A percentile compares a stretch with the other conserved stretches of the same genome.
phyloP scores from a whole-genome alignment of 805 yeast genomes.

The Maudiozyma saulgeensis region DNA sequence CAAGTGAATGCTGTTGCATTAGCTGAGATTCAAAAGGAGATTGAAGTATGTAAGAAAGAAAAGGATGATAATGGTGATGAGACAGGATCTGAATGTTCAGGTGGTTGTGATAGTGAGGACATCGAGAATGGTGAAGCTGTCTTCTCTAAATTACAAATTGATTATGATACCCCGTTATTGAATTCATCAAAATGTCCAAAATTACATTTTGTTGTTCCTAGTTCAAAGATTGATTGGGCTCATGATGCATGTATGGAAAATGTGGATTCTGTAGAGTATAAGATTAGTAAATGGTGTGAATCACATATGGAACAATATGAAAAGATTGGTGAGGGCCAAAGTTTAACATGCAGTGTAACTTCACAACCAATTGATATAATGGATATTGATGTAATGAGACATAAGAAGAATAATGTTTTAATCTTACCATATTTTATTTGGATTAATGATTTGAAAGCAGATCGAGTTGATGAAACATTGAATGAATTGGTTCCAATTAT shows the following conservation, averaged over 20 bases:
- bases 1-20: conserved; percentile 3
- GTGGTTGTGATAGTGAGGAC: conserved; percentile 22
- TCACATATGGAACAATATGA: conserved; percentile 12
- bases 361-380: conserved; percentile 42
- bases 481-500: conserved; percentile 36
- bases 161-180: conserved; percentile 42
- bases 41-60: conserved; percentile 16
- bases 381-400: conserved; percentile 35
- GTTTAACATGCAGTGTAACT: conserved; percentile 33
- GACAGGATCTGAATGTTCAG: conserved; percentile 13
- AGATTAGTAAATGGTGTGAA: conserved; percentile 34
- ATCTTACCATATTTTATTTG: conserved; percentile 69
- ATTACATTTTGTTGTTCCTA: conserved; percentile 69
- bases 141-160: conserved; percentile 22
- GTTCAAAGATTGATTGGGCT: conserved; percentile 79
- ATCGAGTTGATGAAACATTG: conserved; percentile 38
- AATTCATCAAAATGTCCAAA: conserved; percentile 62
- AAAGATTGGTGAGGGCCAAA: conserved; percentile 23
- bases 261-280: conserved; percentile 37
- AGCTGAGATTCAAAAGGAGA: conserved; percentile 13
- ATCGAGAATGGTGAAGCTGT: conserved; percentile 16
- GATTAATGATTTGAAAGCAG: conserved; percentile 42
- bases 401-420: conserved; percentile 48
- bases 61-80: conserved; percentile 10
- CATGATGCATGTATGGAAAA: conserved; percentile 52